A percentile compares a stretch with the other conserved stretches of the same genome.
These are phyloP conservation scores for Quercus glauca DNA, from an alignment of 306 rosid genomes.

Conservation along the genomic window DNA sequence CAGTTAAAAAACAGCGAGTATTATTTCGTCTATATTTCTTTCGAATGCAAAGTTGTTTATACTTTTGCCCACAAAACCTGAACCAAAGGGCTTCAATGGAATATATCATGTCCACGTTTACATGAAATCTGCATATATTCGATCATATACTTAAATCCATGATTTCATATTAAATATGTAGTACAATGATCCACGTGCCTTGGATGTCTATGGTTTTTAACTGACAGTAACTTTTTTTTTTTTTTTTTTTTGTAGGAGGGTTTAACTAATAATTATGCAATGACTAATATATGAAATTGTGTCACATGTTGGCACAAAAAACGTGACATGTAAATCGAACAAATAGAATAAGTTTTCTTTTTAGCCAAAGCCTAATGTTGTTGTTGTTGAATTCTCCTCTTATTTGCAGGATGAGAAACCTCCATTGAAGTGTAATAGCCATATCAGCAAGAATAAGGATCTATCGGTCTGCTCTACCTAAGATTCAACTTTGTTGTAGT, in stretches of 20 bases:
- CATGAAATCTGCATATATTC: not conserved
- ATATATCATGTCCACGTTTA: not conserved
- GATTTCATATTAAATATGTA: not conserved
- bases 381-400: not conserved
- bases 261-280: too few relatives aligned
- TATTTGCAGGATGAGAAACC: conserved; percentile 61
- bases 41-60: not conserved
- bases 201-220: not conserved
- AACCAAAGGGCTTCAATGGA: not conserved
- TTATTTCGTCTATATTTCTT: not conserved
- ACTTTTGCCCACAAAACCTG: not conserved
- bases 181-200: not conserved
- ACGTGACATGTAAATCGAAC: not conserved
- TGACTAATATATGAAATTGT: too few relatives aligned
- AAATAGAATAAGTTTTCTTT: not conserved
- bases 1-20: not conserved
- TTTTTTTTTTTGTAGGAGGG: too few relatives aligned
- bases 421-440: conserved; percentile 35
- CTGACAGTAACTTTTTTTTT: too few relatives aligned
- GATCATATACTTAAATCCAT: not conserved
- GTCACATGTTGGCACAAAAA: not conserved
- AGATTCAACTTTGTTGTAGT: not conserved
- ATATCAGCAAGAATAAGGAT: conserved; percentile 17
- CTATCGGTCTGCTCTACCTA: not conserved
- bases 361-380: conserved; percentile 1